A percentile compares a stretch with the other conserved stretches of the same genome.
phyloP scores from a whole-genome alignment of 1,284 basidiomycete genomes.

The Cryptococcus depauperatus region DNA sequence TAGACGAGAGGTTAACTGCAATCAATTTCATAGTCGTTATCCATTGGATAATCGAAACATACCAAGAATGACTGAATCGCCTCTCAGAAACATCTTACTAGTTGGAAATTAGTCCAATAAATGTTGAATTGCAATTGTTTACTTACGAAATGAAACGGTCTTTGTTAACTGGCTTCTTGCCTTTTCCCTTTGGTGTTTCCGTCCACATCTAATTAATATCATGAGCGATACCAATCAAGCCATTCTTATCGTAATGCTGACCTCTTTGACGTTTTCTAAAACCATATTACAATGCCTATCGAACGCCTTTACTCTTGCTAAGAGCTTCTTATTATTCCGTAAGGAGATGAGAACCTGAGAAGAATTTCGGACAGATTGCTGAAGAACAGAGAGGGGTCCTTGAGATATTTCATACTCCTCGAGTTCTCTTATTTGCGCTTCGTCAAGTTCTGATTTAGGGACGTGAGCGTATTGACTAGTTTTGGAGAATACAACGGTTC shows the following conservation, averaged over 20 bases:
- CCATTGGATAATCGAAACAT: constrained; percentile 36
- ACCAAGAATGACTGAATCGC: constrained; percentile 93
- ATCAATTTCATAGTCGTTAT: neutral
- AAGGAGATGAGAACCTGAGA: constrained; percentile 95
- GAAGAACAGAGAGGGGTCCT: constrained; percentile 93
- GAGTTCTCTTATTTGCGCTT: constrained; percentile 86
- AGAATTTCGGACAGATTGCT: constrained; percentile 96
- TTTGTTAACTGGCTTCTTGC: constrained; percentile 97
- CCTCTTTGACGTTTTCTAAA: constrained; percentile 95
- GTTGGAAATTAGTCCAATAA: neutral
- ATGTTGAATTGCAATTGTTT: constrained; percentile 21
- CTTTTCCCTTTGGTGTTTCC: constrained; percentile 94
- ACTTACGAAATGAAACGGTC: constrained; percentile 99
- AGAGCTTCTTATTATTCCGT: constrained; percentile 96
- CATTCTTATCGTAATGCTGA: constrained; percentile 31
- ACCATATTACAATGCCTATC: constrained; percentile 99
- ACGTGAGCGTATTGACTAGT: constrained; percentile 90
- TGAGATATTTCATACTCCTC: constrained; percentile 97
- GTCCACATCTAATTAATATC: constrained; percentile 80
- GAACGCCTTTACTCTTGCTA: constrained; percentile 97
- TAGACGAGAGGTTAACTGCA: constrained; percentile 35
- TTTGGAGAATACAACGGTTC: too few species aligned
- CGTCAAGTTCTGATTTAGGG: constrained; percentile 94
- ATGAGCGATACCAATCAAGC: neutral
- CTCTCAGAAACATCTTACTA: constrained; percentile 53